These are phyloP conservation scores for Starmerella khaoyaiensis DNA, from an alignment of 805 yeast species.

Conservation along the genomic window DNA sequence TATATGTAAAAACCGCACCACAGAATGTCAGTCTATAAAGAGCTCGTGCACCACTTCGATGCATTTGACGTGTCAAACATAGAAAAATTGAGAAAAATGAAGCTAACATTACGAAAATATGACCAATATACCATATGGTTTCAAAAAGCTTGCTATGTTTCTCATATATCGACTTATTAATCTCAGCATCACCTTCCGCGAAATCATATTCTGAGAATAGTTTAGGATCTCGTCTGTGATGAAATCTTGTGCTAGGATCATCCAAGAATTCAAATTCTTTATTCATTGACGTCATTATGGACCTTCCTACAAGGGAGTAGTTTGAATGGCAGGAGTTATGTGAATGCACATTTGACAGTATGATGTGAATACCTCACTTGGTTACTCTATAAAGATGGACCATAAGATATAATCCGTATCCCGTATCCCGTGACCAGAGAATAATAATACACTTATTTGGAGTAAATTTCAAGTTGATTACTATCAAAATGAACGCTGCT, in stretches of 20 bases:
- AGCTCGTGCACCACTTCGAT: conserved; percentile 18
- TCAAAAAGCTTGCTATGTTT: conserved; percentile 5
- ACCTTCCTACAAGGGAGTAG: no score
- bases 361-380: no score
- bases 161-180: no score
- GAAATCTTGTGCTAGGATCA: conserved; percentile 7
- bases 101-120: conserved; percentile 7
- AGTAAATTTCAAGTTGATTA: background rate
- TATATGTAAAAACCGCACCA: conserved; percentile 20
- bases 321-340: no score
- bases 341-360: no score
- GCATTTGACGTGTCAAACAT: conserved; percentile 21
- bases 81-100: conserved; percentile 12
- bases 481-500: conserved; percentile 6
- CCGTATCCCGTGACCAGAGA: no score
- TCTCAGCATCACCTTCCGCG: background rate
- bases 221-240: background rate
- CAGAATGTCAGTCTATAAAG: conserved; percentile 23
- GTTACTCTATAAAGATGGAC: no score
- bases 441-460: no score
- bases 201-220: background rate
- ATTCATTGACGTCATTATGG: no score
- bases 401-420: no score
- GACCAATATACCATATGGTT: conserved; percentile 16
- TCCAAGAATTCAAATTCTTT: conserved; percentile 1